Evolutionary conservation across 2,329 filamentous ascomycete species (phyloP), one percentile per base, ranked within the genome.

Genomic region (Magnaporthiopsis incrustans): DNA sequence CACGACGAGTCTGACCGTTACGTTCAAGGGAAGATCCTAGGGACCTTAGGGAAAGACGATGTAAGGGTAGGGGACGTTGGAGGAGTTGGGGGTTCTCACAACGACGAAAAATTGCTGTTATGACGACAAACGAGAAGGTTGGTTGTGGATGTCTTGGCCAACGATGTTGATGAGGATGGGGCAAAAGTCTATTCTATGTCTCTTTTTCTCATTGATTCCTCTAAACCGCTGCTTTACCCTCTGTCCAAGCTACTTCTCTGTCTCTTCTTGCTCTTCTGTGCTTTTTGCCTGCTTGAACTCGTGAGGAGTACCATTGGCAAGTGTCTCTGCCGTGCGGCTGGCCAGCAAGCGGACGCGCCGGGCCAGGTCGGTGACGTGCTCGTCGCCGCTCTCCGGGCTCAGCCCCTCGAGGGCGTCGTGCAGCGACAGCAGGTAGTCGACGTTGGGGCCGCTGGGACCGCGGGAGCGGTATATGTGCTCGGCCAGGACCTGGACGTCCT

Each of bases 361-460:
- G 22, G 91, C 91, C 69, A 99, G 78, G 76, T 98, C 93, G 61
- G 85, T 88, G 63, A 99, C 83, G 80, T 99, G 94, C 67, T 82
- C 83, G 78, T 98, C 95, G 3, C 86, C 87, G 72, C 90, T 95
- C 63, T 91, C 90, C 2, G 84, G 78, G 67, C 90, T 89, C 68
- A 98, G 77, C 35, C 84, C 85, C 65, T 87, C 77, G 68, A 99
- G 81, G 8, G 91, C 91, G 65, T 80, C 79, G 73, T 97, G 91
- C 58, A 99, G 79, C 68, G 88, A 82, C 73, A 91, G 89, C 57
- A 99, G 80, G 76, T 99, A 99, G 72, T 98, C 94, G 65, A 83
- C 87, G 75, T 98, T 98, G 73, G 89, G 85, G 0, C 95, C 95
- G 76, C 92, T 97, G 30, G 93, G 91, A 0, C 95, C 95, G 57